Evolutionary conservation across 768 basidiomycete species (phyloP), one percentile per base, ranked within the genome.

Genomic region (Tephrocybe sp.): DNA sequence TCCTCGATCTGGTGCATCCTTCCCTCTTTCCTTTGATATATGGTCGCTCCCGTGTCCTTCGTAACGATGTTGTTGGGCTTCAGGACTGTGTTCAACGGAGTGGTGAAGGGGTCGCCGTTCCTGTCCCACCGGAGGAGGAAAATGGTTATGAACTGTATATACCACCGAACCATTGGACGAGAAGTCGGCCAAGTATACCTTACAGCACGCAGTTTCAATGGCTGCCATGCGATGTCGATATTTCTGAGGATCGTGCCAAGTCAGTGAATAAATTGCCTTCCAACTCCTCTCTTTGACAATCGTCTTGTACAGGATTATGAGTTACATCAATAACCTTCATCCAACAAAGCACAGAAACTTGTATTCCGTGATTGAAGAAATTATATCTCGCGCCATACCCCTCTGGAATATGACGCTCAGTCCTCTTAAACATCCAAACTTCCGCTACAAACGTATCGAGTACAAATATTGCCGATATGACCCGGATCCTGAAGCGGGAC

Each of bases 311-410:
- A 69, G 68, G 43, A 67, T 69, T n/a, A 64, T 54, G 8, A 68
- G 65, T 13, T 76, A 77, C 56, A 74, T 76, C 62, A 76, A 75
- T 51, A 73, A 73, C 36, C 60, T 76, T 13, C 65, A 73, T 47
- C 74, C 72, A 1, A 39, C 51, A 8, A 48, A 52, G 14, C 56
- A 61, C 45, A 50, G 50, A 36, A 22, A 48, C 12, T 64, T 73
- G 10, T 68, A 68, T 51, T 12, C 32, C 10, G 48, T 65, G 8
- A 51, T 71, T 16, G 62, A 66, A 30, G 34, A 61, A 23, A 34
- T 69, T 31, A 66, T 71, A 44, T 35, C 48, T 0, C 50, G 52
- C 7, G 61, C 65, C 22, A 64, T 72, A 36, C 67, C 70, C 0
- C 58, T 71, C 5, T 72, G 69, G 65, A 60, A 71, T 14, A 23